phyloP scores from a whole-genome alignment of 2,329 filamentous ascomycete genomes.

The Apiospora malaysiana region DNA sequence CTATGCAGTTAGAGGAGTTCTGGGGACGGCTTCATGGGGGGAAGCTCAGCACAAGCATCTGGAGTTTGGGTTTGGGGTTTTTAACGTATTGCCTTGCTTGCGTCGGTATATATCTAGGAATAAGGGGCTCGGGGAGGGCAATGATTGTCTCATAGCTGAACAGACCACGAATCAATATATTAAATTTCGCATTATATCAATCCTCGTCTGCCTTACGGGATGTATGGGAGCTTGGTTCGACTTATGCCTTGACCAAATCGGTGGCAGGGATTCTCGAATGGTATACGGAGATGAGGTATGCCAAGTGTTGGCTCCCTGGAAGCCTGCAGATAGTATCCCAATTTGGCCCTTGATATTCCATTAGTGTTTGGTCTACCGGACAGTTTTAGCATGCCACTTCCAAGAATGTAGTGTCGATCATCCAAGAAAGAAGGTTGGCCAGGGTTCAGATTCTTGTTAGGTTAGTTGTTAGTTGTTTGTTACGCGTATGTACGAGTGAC shows the following conservation, averaged over 20 bases:
- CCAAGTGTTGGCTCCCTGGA: background rate
- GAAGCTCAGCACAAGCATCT: slow-evolving; percentile 16
- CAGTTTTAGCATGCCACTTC: background rate
- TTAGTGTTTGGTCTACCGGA: background rate
- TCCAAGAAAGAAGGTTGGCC: background rate
- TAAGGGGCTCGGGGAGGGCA: background rate
- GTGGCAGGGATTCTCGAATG: background rate
- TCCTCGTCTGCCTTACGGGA: background rate
- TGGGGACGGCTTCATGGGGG: slow-evolving; percentile 5
- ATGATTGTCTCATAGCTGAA: background rate
- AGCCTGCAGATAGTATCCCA: background rate
- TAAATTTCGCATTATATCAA: background rate
- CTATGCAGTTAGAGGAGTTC: slow-evolving; percentile 1
- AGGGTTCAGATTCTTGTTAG: background rate
- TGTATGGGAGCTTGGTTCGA: background rate
- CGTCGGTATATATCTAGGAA: background rate
- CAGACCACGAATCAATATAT: background rate
- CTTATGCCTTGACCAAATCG: background rate
- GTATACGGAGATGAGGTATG: background rate
- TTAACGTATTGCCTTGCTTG: background rate
- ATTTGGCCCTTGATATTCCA: background rate
- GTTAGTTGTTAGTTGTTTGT: slow-evolving; percentile 7
- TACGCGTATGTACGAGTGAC: background rate
- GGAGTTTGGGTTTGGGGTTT: slow-evolving; percentile 4
- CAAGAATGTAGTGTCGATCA: too few species aligned